Base-by-base conservation (phyloP, 139 green algal genomes). In the Chlorella sp. region DNA sequence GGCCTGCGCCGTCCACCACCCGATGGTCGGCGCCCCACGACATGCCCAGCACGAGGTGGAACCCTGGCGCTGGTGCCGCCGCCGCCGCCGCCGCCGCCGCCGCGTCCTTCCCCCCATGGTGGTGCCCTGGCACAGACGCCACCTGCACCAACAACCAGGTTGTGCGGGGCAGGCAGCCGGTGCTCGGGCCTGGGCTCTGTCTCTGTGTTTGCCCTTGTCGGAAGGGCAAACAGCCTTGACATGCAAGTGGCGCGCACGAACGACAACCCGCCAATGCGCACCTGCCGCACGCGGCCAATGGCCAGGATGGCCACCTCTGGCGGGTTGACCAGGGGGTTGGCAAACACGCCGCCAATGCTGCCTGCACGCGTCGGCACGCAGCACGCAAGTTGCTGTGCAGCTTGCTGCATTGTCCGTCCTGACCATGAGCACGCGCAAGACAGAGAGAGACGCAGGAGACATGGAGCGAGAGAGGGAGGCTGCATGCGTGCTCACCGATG, bases 281-380 rank as follows among this genome's bases (percentile, higher is more conserved):
- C 50, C 34, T 31, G 22, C 5, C 75, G 77, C 59, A 90, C 67
- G 2, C 81, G 73, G 2, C 93, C 93, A 32, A 98, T 75, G 0
- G 93, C 91, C 30, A 97, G 83, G 30, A 98, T 98, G 75, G 90
- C 90, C 0, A 89, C 81, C 77, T 93, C 81, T 10, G 89, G 89
- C 0, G 84, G 63, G 67, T 87, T 88, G 32, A 97, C 78, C 33
- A 97, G 69, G 0, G 93, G 93, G 0, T 83, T 85, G 23, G 91
- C 91, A 65, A 93, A 94, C 0, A 86, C 92, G 36, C 92, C 92
- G 1, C 93, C 91, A 27, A 98, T 87, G 32, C 79, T 88, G 63
- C 93, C 83, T 87, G 72, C 30, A 55, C 17, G 10, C 42, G n/a
- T n/a, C n/a, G n/a, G n/a, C n/a, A n/a, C n/a, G n/a, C n/a, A n/a